Percentiles rank a stretch among this genome's conserved stretches.
These are phyloP conservation scores for Kalmanozyma brasiliensis DNA, from an alignment of 1,284 basidiomycete genomes.

Conservation along the genomic window DNA sequence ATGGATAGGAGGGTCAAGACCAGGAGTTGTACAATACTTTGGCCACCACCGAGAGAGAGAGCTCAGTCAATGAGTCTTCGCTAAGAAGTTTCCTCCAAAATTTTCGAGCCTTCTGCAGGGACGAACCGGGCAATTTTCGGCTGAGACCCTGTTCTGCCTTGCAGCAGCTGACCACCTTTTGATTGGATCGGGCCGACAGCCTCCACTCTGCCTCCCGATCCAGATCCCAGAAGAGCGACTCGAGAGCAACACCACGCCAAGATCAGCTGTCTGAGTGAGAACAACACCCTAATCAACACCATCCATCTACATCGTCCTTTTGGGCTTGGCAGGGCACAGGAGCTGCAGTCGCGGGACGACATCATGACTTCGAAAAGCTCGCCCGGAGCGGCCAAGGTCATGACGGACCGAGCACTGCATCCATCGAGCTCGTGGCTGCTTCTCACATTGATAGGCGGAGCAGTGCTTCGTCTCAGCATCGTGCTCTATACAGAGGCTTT, in stretches of 20 bases:
- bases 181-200: conserved; percentile 3
- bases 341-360: not conserved
- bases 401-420: conserved; percentile 17
- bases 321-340: not conserved
- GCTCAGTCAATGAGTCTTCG: not conserved
- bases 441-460: conserved; percentile 20
- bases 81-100: conserved; percentile 22
- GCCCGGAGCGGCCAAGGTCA: conserved; percentile 22
- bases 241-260: too few relatives aligned
- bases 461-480: conserved; percentile 63
- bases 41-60: too few relatives aligned
- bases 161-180: conserved; percentile 8
- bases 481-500: conserved; percentile 65
- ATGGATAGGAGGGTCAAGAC: too few relatives aligned
- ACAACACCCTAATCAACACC: not conserved
- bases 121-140: conserved; percentile 13
- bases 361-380: conserved; percentile 8
- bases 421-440: conserved; percentile 22
- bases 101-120: conserved; percentile 19
- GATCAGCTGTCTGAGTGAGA: too few relatives aligned
- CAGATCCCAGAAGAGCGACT: too few relatives aligned
- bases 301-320: not conserved
- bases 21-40: too few relatives aligned
- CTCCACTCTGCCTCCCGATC: too few relatives aligned
- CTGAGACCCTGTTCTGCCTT: not conserved